phyloP scores from a whole-genome alignment of 352 stramenopile genomes.

The Peronospora farinosa region DNA sequence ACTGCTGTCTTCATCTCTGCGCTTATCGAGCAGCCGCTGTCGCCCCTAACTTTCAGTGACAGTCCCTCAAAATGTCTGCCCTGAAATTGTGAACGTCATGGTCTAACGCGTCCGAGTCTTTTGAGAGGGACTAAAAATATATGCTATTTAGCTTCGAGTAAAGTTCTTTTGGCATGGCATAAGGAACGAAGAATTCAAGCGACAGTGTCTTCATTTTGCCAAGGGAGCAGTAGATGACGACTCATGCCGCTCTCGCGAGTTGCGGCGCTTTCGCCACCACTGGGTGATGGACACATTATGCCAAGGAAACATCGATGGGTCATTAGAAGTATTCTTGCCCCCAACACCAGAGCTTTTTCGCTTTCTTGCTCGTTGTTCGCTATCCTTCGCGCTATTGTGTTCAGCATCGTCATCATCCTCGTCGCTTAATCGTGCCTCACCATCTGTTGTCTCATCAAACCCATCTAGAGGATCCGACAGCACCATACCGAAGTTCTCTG shows the following conservation, averaged over 20 bases:
- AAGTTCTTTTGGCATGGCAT: conserved; percentile 5
- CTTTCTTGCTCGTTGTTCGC: conserved; percentile 25
- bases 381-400: conserved; percentile 20
- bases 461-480: conserved; percentile 26
- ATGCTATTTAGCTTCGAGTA: conserved; percentile 64
- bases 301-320: conserved; percentile 58
- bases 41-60: conserved; percentile 11
- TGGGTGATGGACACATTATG: conserved; percentile 70
- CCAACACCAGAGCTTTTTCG: conserved; percentile 23
- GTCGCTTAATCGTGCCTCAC: conserved; percentile 59
- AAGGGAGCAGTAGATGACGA: conserved; percentile 13
- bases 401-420: conserved; percentile 49
- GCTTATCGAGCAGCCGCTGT: too few species aligned
- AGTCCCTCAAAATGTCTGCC: conserved; percentile 17
- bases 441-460: conserved; percentile 61
- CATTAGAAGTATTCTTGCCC: conserved; percentile 18
- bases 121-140: conserved; percentile 38
- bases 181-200: conserved; percentile 8
- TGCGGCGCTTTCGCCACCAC: conserved; percentile 63
- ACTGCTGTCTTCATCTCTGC: too few species aligned
- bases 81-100: conserved; percentile 50
- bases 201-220: conserved; percentile 11
- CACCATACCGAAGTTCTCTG: conserved; percentile 27
- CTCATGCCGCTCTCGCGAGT: conserved; percentile 21
- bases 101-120: conserved; percentile 60